Evolutionary conservation across 495 filamentous ascomycete genomes (phyloP).

Genomic region (Pyrenula aspistea): DNA sequence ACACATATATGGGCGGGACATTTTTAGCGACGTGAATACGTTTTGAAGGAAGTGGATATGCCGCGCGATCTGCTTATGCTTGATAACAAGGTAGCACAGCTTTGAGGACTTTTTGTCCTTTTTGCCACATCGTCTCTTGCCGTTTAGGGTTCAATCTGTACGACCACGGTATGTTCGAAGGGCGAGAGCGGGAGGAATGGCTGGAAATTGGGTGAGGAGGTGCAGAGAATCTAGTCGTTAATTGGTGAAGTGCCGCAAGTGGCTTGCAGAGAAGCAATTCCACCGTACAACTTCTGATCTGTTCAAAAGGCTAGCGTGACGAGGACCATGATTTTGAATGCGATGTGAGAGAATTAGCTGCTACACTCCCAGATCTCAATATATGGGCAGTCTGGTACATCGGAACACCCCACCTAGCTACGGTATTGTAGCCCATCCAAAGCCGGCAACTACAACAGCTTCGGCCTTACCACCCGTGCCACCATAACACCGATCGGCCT

Average conservation of each 20-base stretch:
- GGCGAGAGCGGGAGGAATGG: background rate
- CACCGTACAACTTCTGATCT: background rate
- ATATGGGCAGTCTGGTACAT: background rate
- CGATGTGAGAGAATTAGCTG: background rate
- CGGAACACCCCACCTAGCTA: background rate
- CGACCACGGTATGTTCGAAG: background rate
- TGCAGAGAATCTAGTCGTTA: background rate
- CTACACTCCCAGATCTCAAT: background rate
- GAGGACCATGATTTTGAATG: background rate
- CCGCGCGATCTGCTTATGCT: background rate
- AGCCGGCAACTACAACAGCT: background rate
- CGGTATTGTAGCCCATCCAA: background rate
- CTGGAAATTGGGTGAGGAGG: background rate
- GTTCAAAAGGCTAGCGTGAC: background rate
- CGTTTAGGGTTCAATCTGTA: background rate
- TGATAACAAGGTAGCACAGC: background rate
- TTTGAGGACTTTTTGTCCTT: background rate
- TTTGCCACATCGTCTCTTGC: background rate
- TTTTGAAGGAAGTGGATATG: background rate
- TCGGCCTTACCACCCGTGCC: background rate
- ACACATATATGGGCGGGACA: background rate
- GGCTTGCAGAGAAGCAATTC: background rate
- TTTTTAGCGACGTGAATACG: background rate
- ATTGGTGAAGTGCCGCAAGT: background rate
- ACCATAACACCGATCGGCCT: background rate